Base-by-base conservation (phyloP, 352 stramenopile genomes). In the Phytophthora nicotianae region DNA sequence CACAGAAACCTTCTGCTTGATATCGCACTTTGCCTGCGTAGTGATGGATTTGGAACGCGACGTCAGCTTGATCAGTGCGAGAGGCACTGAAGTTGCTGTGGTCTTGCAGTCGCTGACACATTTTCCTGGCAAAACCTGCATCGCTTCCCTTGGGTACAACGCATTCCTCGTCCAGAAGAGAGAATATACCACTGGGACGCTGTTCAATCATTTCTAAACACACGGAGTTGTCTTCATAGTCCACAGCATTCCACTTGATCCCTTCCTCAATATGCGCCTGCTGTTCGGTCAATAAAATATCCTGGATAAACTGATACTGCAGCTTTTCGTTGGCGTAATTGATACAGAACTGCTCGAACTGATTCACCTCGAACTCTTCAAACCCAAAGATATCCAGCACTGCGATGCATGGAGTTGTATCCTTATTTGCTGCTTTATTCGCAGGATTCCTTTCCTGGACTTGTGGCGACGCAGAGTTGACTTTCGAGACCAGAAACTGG, bases 321-420 rank as follows among this genome's bases (percentile, higher is more conserved):
- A 93, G 66, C 41, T 84, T 90, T 68, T 93, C 84, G 56, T 93
- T 93, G 16, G 78, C 75, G 50, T 87, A 93, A 65, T 93, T 93
- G 50, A 93, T 93, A 49, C 83, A 91, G 24, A 93, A 86, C 49
- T 93, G 85, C 40, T 92, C 83, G 38, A 93, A 87, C 48, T 81
- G 74, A 66, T 96, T 96, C 19, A 81, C 53, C 3, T 89, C 71
- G 57, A 97, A 96, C 53, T 88, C 82, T 68, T 97, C 90, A 58
- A 97, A 97, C 4, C 90, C 90, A 40, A 97, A 97, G 32, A 97
- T 96, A 69, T 97, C 90, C 21, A 97, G 62, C 11, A 97, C 76
- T 3, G 88, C 88, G 41, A 97, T 96, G 19, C 76, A 93, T 0
- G 70, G 72, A 16, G 65, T 51, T 14, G 66, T 52, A 20, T 68